Conservation (phyloP, 2,329 filamentous ascomycete genomes). For the Sporothrix brunneoviolacea region DNA sequence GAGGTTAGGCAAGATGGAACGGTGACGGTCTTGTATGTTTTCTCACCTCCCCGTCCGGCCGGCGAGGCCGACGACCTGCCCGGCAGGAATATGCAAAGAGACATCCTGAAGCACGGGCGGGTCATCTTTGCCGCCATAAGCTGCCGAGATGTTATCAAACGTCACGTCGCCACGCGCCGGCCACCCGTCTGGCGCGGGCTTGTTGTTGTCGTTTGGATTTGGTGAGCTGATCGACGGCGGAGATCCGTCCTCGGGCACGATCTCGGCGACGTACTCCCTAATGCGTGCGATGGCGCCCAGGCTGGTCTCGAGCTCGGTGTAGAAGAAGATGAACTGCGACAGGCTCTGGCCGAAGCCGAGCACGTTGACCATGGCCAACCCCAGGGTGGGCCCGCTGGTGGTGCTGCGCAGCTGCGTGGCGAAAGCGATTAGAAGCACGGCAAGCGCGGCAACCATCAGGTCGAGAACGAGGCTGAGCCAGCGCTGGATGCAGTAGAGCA, state of each 20-base stretch:
- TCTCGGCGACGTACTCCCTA: background rate
- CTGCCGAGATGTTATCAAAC: background rate
- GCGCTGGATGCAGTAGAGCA: constrained; percentile 12
- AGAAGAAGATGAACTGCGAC: constrained; percentile 1
- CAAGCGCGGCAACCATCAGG: constrained; percentile 36
- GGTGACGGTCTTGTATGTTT: too few species aligned
- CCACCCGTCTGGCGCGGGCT: too few species aligned
- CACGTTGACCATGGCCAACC: background rate
- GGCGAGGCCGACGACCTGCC: background rate
- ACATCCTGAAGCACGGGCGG: background rate
- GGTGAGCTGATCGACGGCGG: background rate
- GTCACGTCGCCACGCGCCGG: background rate
- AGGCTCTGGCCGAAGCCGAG: background rate
- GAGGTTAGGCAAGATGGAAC: too few species aligned
- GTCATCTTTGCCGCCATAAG: background rate
- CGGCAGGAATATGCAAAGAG: background rate
- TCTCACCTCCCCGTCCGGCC: background rate
- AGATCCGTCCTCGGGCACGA: background rate
- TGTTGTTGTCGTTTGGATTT: too few species aligned
- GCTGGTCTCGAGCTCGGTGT: background rate
- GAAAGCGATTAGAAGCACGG: background rate
- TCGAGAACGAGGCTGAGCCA: constrained; percentile 24
- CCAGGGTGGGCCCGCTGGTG: too few species aligned
- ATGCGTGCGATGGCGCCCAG: background rate
- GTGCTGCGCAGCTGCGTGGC: background rate